Evolutionary conservation across 257 asterid species (phyloP), one percentile per base, ranked within the genome.

Genomic region (Fraxinus pennsylvanica): DNA sequence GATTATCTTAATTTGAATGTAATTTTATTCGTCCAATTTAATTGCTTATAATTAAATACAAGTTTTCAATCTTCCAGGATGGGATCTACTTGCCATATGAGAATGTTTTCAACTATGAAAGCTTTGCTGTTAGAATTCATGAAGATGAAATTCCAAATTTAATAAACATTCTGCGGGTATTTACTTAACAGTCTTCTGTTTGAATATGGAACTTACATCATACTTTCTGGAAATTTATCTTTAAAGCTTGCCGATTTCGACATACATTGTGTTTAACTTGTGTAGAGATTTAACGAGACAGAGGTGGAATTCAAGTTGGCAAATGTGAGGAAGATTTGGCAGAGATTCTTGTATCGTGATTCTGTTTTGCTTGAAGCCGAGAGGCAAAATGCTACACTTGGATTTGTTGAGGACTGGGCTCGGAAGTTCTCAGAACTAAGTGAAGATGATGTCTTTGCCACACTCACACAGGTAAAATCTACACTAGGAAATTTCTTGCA

Each of bases 11-110:
- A 19, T 57, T 57, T 57, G 29, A 19, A 57, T n/a, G 12, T 54
- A 45, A 43, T 47, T 27, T 27, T 41, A 33, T 67, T 39, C 25
- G 6, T 52, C 50, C 12, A 8, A 38, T 79, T 22, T 27, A 36
- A 66, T 35, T 68, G 75, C 75, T 66, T 73, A 52, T 54, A 78
- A 45, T 63, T 73, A 29, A 33, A 52, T 71, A 50, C 79, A 72
- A 8, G 39, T 78, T 39, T 75, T 63, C 17, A 29, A 9, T 65
- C 50, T 74, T 76, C 61, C 87, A 95, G 98, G 99, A 96, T 71
- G 98, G 99, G 66, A 93, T 96, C 72, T 92, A 89, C 90, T 87
- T 96, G 66, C 99, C 99, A 27, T 96, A 92, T 63, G 98, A 96
- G 87, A 93, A 96, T 74, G 78, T 92, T 74, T 90, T 96, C 74